Evolutionary conservation across 805 yeast species (phyloP).

Genomic region (Saturnispora halmiae): DNA sequence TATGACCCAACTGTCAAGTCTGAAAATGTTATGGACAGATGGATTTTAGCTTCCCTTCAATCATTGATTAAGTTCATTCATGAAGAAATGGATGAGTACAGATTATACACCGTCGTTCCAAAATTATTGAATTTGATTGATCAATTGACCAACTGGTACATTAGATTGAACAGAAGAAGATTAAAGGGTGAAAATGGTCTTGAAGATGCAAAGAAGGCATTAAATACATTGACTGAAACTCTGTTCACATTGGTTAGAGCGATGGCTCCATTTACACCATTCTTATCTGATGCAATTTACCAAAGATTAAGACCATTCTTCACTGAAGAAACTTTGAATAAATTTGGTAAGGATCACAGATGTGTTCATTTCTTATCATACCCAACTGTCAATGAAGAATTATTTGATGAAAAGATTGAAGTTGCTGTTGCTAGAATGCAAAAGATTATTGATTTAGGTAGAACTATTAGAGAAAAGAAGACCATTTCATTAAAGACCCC

Average conservation of each 20-base stretch:
- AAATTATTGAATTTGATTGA: conserved; percentile 81
- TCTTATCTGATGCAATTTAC: conserved; percentile 84
- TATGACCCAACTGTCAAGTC: conserved; percentile 59
- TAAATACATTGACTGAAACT: conserved; percentile 87
- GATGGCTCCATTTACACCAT: conserved; percentile 99
- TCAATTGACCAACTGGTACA: conserved; percentile 96
- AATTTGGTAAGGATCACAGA: conserved; percentile 50
- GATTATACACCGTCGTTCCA: conserved; percentile 94
- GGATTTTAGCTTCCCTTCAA: conserved; percentile 96
- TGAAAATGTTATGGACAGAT: conserved; percentile 90
- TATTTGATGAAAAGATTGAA: conserved; percentile 77
- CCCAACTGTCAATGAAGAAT: conserved; percentile 74
- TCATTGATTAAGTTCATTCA: conserved; percentile 81
- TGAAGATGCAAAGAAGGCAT: conserved; percentile 75
- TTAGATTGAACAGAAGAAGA: conserved; percentile 96
- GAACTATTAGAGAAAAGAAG: conserved; percentile 95
- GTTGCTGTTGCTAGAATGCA: conserved; percentile 92
- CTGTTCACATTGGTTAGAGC: conserved; percentile 82
- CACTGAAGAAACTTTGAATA: conserved; percentile 45
- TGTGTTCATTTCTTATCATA: conserved; percentile 92
- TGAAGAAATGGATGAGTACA: conserved; percentile 80
- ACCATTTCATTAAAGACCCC: conserved; percentile 92
- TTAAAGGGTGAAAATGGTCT: conserved; percentile 88
- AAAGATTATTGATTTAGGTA: conserved; percentile 89
- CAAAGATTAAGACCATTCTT: conserved; percentile 58